Percentiles rank a stretch among this genome's conserved stretches.
phyloP scores from a whole-genome alignment of 495 filamentous ascomycete species.

The Xylaria sp. region DNA sequence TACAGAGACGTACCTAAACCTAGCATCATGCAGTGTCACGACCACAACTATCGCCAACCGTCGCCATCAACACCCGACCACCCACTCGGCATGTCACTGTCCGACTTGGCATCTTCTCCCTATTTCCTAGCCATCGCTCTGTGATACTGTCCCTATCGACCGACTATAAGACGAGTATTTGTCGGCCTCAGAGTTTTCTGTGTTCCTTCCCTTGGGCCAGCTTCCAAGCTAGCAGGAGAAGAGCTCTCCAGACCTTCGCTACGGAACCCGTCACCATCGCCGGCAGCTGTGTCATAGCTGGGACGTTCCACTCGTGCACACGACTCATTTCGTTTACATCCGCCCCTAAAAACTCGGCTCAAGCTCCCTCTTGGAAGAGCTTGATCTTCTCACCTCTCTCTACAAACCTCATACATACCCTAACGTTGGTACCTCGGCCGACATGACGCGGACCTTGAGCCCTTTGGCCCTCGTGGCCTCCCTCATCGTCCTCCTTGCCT shows the following conservation, averaged over 20 bases:
- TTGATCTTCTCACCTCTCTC: not conserved
- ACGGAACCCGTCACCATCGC: not conserved
- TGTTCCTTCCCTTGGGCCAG: not conserved
- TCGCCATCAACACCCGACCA: slow-evolving; percentile 8
- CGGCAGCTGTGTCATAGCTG: not conserved
- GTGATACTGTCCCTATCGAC: not conserved
- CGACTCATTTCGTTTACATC: slow-evolving; percentile 2
- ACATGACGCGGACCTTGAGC: slow-evolving; percentile 8
- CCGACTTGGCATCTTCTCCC: not conserved
- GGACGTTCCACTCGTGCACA: slow-evolving; percentile 5
- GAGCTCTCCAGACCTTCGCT: not conserved
- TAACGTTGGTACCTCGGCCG: not conserved
- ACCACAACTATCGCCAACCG: not conserved
- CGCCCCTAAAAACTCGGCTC: not conserved
- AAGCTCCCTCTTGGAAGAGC: not conserved
- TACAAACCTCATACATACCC: not conserved
- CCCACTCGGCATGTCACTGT: not conserved
- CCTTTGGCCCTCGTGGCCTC: slow-evolving; percentile 30
- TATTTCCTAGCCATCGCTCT: not conserved
- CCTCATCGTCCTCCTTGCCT: slow-evolving; percentile 30
- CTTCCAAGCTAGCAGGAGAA: not conserved
- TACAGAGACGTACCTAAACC: not conserved
- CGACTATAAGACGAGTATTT: slow-evolving; percentile 19
- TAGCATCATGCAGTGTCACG: not conserved
- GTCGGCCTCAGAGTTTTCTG: not conserved